phyloP scores from a whole-genome alignment of 2,329 filamentous ascomycete species.

The Aureobasidium sp. region DNA sequence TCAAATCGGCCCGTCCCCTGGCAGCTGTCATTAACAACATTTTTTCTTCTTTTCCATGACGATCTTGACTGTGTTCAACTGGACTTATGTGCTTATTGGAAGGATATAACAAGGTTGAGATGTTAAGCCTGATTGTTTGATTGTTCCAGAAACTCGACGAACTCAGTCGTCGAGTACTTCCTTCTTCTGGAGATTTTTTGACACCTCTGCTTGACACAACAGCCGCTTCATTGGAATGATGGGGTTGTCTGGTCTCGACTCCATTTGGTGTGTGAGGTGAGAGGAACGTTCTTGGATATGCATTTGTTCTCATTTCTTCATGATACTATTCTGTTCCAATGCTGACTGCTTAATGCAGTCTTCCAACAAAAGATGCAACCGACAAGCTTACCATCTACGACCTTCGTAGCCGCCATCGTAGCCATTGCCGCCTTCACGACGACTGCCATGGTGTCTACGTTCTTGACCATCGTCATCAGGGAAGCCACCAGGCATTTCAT shows the following conservation, averaged over 20 bases:
- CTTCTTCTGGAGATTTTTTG: neutral
- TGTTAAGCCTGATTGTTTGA: neutral
- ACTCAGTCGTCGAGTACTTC: neutral
- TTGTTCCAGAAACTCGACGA: neutral
- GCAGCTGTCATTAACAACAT: neutral
- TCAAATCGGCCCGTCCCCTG: neutral
- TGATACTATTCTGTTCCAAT: neutral
- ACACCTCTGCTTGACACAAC: neutral
- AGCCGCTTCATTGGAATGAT: no score
- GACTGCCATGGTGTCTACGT: conserved; percentile 3
- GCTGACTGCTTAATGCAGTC: neutral
- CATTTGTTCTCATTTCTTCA: neutral
- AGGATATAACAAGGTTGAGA: neutral
- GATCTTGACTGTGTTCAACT: neutral
- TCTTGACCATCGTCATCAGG: neutral
- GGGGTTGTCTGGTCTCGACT: no score
- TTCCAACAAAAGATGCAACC: neutral
- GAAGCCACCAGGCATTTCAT: conserved; percentile 7
- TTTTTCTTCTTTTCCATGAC: neutral
- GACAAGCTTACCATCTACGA: neutral
- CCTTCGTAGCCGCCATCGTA: neutral
- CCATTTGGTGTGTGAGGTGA: no score
- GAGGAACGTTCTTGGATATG: no score
- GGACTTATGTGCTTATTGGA: neutral
- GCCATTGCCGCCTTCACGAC: neutral